These are phyloP conservation scores for Penicillium argentinense DNA, from an alignment of 495 filamentous ascomycete species.

Conservation along the genomic window DNA sequence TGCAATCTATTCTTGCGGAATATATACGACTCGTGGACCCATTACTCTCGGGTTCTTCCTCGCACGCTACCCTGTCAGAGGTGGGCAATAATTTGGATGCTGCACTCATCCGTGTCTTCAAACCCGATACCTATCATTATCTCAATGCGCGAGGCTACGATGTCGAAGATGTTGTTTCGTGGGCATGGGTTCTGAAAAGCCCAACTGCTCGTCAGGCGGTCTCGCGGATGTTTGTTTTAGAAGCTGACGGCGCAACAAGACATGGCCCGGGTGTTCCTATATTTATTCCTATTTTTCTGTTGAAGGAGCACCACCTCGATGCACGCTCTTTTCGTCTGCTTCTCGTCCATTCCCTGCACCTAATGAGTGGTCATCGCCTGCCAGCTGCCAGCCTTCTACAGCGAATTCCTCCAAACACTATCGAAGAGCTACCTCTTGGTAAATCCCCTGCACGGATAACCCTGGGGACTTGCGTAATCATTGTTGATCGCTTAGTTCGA, in stretches of 20 bases:
- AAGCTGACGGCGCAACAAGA: slow-evolving; percentile 20
- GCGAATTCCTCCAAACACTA: background rate
- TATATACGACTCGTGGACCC: slow-evolving; percentile 43
- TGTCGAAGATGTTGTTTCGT: slow-evolving; percentile 52
- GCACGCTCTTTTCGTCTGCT: slow-evolving; percentile 43
- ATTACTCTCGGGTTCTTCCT: slow-evolving; percentile 15
- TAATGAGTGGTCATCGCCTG: slow-evolving; percentile 34
- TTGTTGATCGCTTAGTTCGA: slow-evolving; percentile 55
- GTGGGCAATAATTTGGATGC: slow-evolving; percentile 16
- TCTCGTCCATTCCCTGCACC: slow-evolving; percentile 40
- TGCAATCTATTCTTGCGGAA: slow-evolving; percentile 40
- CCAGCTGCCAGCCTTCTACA: slow-evolving; percentile 3
- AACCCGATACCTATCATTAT: slow-evolving; percentile 23
- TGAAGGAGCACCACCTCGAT: slow-evolving; percentile 45
- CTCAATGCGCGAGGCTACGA: slow-evolving; percentile 41
- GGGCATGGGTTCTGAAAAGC: slow-evolving; percentile 58
- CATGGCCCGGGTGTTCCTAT: slow-evolving; percentile 32
- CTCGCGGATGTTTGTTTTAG: slow-evolving; percentile 38
- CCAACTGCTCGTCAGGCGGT: slow-evolving; percentile 38
- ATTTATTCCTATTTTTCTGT: slow-evolving; percentile 51
- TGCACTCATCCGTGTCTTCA: slow-evolving; percentile 39
- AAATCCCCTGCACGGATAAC: slow-evolving; percentile 19
- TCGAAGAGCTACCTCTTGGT: slow-evolving; percentile 3
- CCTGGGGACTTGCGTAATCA: slow-evolving; percentile 27
- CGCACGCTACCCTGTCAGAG: slow-evolving; percentile 1